Evolutionary conservation across 176 grass and related monocot genomes (phyloP), one percentile per base, ranked within the genome.

Genomic region (Raddia guianensis): DNA sequence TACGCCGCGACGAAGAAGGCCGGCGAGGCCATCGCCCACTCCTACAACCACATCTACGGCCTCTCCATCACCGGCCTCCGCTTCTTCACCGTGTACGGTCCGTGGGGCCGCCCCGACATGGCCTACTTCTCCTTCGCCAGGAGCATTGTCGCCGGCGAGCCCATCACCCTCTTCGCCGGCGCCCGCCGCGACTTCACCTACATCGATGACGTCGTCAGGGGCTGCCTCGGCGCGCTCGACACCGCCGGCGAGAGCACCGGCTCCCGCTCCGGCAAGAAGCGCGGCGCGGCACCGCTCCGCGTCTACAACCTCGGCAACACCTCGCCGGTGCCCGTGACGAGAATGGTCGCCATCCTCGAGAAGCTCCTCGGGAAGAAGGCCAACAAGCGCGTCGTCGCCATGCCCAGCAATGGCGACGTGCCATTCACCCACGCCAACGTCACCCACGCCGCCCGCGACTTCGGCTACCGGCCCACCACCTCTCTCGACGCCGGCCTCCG

Each of bases 1-100:
- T 98, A 95, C 87, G 95, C 95, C 9, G 95, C 95, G 1, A 98
- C 95, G 9, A 98, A 98, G 88, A 98, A 98, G 72, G 95, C 95
- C 47, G 95, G 95, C 34, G 95, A 98, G 86, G 95, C 90, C 74
- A 95, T 98, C 48, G 95, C 95, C 21, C 95, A 98, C 74, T 15
- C 91, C 0, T 98, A 98, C 85, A 98, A 95, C 86, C 90, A 98
- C 84, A 98, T 98, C 84, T 98, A 98, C 77, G 95, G 95, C 15
- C 92, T 98, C 50, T 95, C 92, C 88, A 87, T 98, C 79, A 98
- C 95, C 3, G 95, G 92, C 32, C 80, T 98, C 34, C 95, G 95
- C 45, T 98, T 98, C 88, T 98, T 98, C 85, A 98, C 95, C 35
- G 95, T 98, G 1, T 98, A 98, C 80, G 95, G 95, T 2, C 95